A percentile compares a stretch with the other conserved stretches of the same genome.
These are phyloP conservation scores for Sphagnum magellanicum DNA, from an alignment of 228 moss, liverwort and hornwort genomes.

Conservation along the genomic window DNA sequence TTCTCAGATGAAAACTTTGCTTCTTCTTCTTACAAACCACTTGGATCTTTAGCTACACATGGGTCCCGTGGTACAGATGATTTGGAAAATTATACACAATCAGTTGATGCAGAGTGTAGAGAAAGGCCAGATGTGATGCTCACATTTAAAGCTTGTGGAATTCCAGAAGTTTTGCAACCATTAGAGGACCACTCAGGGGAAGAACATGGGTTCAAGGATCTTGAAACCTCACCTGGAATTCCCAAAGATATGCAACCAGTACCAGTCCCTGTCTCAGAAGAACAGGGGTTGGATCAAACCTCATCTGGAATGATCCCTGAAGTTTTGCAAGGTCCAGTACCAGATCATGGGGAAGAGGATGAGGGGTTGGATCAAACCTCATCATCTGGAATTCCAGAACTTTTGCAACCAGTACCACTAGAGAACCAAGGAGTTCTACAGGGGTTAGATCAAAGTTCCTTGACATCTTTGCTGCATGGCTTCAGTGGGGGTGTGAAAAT, in stretches of 20 bases:
- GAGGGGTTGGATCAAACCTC: no score
- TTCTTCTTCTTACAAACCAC: not conserved
- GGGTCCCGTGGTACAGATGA: not conserved
- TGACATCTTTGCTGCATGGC: not conserved
- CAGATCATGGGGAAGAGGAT: no score
- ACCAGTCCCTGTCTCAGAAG: not conserved
- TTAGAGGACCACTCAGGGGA: not conserved
- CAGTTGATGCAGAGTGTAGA: not conserved
- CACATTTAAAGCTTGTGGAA: no score
- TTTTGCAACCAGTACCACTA: no score
- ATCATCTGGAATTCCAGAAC: no score
- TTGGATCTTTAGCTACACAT: not conserved
- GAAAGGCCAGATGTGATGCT: not conserved
- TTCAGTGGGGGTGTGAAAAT: conserved; percentile 2
- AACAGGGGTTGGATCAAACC: not conserved
- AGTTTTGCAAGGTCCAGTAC: no score
- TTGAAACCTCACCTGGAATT: no score
- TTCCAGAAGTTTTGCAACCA: not conserved
- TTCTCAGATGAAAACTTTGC: not conserved
- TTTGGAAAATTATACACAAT: not conserved
- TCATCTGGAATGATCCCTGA: no score
- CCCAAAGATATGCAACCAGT: no score
- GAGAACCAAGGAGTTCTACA: no score
- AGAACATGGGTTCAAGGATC: no score
- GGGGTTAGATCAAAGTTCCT: no score